Evolutionary conservation across 768 basidiomycete genomes (phyloP).

Genomic region (Roridomyces roridus): DNA sequence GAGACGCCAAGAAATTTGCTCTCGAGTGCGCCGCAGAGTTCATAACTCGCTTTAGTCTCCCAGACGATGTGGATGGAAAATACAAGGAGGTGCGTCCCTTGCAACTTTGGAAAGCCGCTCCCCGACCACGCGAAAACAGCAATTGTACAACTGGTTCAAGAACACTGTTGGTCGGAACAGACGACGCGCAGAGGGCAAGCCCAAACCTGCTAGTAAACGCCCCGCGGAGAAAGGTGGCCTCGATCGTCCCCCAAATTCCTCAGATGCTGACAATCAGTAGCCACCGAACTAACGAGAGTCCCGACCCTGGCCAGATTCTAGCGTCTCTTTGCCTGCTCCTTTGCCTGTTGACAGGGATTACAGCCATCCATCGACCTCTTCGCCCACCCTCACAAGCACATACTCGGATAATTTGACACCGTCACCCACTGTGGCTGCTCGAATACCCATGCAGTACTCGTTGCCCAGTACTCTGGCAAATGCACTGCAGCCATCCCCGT

Average conservation of each 20-base stretch:
- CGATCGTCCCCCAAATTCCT: constrained; percentile 10
- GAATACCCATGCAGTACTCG: constrained; percentile 17
- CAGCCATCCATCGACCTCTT: constrained; percentile 20
- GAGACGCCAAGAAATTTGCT: constrained; percentile 75
- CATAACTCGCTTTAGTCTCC: constrained; percentile 62
- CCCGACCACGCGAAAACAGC: too few species aligned
- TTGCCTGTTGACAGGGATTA: constrained; percentile 3
- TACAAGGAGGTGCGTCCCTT: constrained; percentile 59
- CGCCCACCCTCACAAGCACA: constrained; percentile 41
- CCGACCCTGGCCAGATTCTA: constrained; percentile 5
- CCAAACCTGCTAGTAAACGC: constrained; percentile 57
- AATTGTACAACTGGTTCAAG: constrained; percentile 80
- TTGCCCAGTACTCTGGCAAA: constrained; percentile 21
- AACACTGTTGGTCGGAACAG: constrained; percentile 69
- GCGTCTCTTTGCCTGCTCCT: not conserved
- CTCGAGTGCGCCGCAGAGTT: constrained; percentile 68
- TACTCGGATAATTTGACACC: constrained; percentile 40
- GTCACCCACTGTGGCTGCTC: constrained; percentile 15
- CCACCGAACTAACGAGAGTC: not conserved
- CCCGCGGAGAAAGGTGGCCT: constrained; percentile 57
- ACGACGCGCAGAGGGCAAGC: constrained; percentile 61
- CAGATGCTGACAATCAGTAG: constrained; percentile 13
- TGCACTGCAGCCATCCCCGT: constrained; percentile 26
- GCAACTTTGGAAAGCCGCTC: too few species aligned
- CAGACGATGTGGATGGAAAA: constrained; percentile 64